Evolutionary conservation across 257 asterid species (phyloP), one percentile per base, ranked within the genome.

Genomic region (Cruciata laevipes): DNA sequence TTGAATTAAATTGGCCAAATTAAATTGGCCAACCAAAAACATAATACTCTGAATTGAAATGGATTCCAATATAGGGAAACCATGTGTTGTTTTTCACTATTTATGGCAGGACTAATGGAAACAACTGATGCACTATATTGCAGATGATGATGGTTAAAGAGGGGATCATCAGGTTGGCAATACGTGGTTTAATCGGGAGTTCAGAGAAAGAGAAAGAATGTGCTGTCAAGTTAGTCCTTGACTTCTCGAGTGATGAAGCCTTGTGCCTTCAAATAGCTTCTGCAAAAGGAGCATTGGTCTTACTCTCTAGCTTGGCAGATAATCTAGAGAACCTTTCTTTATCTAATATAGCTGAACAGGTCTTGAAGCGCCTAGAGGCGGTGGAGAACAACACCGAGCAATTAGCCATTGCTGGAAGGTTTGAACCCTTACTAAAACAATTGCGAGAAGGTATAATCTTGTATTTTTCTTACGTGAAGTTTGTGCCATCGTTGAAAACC

Each of bases 71-170:
- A 42, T 47, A 47, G 55, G 5, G 53, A 47, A 5, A 47, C 16
- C 21, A 16, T 3, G 55, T 47, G 53, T 47, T 47, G 53, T 47
- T 47, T 47, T 16, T 16, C 21, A 17, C 2, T 47, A 4, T 44
- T 16, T 47, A 6, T 47, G 55, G 30, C 64, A 5, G 38, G 21
- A 33, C 21, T 27, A 12, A 8, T 40, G 24, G 60, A 25, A 25
- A 35, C 66, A 14, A 17, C 55, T 47, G 55, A 47, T 38, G 17
- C 25, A 30, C 31, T n/a, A 31, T 21, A 42, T 74, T 69, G 40
- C 80, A 76, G 80, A 62, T 23, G 40, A 66, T 61, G 42, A 76
- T 76, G 80, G 62, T 76, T 30, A 73, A 71, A 66, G 80, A 76
- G 38, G 80, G 80, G 66, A 63, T 60, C 25, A 61, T 27, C 65